A percentile compares a stretch with the other conserved stretches of the same genome.
Evolutionary conservation across 345 rosid genomes (phyloP).

Genomic region (Rhodamnia rubescens): DNA sequence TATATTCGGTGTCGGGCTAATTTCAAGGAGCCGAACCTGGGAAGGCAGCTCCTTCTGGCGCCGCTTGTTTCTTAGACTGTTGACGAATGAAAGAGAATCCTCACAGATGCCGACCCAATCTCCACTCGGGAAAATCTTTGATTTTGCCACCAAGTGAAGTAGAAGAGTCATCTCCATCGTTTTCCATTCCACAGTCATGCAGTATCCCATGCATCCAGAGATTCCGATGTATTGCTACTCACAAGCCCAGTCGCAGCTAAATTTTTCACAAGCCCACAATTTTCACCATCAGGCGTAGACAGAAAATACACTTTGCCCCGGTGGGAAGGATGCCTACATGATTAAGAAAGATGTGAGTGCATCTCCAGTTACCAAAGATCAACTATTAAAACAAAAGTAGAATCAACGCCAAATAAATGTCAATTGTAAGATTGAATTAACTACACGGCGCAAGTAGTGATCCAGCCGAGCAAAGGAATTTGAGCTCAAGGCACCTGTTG

Average conservation of each 20-base stretch:
- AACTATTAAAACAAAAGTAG: neutral
- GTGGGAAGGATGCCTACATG: constrained; percentile 79
- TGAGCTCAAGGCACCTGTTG: neutral
- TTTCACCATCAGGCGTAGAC: constrained; percentile 96
- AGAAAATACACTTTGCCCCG: constrained; percentile 92
- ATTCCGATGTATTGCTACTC: constrained; percentile 40
- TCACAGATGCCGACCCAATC: constrained; percentile 82
- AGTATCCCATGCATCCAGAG: constrained; percentile 29
- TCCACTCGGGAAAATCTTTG: constrained; percentile 73
- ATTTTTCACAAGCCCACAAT: too few species aligned
- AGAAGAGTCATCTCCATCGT: constrained; percentile 36
- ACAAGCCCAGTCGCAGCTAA: constrained; percentile 71
- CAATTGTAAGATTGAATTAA: too few species aligned
- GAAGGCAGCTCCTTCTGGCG: constrained; percentile 45
- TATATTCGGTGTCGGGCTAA: neutral
- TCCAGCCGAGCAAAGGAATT: too few species aligned
- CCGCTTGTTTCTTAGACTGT: constrained; percentile 42
- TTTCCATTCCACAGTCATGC: constrained; percentile 58
- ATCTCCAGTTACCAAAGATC: neutral
- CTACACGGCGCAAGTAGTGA: too few species aligned
- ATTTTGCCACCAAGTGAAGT: constrained; percentile 31
- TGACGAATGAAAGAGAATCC: constrained; percentile 42
- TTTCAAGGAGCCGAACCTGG: constrained; percentile 45
- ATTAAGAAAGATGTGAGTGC: neutral
- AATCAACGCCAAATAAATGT: neutral